Evolutionary conservation across 306 rosid genomes (phyloP), one percentile per base, ranked within the genome.

Genomic region (Lupinus albus): DNA sequence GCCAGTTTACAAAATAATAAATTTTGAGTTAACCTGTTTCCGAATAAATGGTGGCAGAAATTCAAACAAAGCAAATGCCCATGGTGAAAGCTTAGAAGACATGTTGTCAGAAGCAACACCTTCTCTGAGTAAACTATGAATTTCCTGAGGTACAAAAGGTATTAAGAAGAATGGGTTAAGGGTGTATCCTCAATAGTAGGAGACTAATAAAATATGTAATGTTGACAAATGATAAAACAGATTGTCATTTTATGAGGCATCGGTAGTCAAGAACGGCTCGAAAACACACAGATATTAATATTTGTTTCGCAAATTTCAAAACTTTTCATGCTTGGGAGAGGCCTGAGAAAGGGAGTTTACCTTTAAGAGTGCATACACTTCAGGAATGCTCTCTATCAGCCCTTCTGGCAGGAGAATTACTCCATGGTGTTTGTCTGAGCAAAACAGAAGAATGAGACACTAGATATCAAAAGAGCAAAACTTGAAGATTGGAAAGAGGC

Each of bases 51-150:
- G 92, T 60, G 99, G 99, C 82, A 93, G 36, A 75, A 93, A 93
- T 70, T 93, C 97, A 76, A 93, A 93, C 57, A 93, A 79, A 18
- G 99, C 99, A 68, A 88, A 90, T 64, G 99, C 99, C 99, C 99
- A 90, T 7, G 99, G 99, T 72, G 99, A 85, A 68, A 93, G 97
- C 76, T 93, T 88, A 67, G 91, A 63, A 66, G 82, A 81, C 74
- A 93, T 90, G 4, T 84, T 88, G 64, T 85, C 94, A 63, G 48
- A 70, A 33, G 80, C 75, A 67, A 93, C 87, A 61, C 97, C 94
- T 82, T 82, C 85, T 83, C 86, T 76, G 51, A 85, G 91, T 60
- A 93, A 77, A 50, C 84, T 68, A 76, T 93, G 99, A 78, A 93
- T 93, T 82, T 93, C 99, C 99, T 93, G 96, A 71, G 46, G 66